Conservation (phyloP, 257 asterid genomes). For the Datura wrightii region DNA sequence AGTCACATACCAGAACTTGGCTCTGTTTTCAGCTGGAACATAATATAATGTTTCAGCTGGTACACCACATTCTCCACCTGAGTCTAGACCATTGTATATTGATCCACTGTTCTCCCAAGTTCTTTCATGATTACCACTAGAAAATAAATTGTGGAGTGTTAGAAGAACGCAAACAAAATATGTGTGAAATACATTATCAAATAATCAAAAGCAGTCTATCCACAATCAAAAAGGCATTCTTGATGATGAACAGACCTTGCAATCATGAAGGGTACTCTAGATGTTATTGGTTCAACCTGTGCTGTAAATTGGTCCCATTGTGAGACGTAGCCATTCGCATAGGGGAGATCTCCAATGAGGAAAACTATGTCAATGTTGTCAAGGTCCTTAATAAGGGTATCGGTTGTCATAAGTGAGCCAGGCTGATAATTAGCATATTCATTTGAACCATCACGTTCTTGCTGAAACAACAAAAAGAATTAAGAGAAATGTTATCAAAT, state of each 20-base stretch:
- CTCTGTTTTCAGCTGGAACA: slow-evolving; percentile 56
- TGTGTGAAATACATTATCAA: no score
- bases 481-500: background rate
- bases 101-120: slow-evolving; percentile 53
- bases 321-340: slow-evolving; percentile 67
- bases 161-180: background rate
- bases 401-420: slow-evolving; percentile 81
- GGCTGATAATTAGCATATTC: slow-evolving; percentile 84
- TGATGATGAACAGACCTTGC: slow-evolving; percentile 58
- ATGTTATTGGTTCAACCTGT: slow-evolving; percentile 78
- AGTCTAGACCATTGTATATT: slow-evolving; percentile 44
- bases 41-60: slow-evolving; percentile 53
- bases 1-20: slow-evolving; percentile 52
- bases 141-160: background rate
- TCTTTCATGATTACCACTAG: slow-evolving; percentile 60
- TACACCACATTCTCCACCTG: slow-evolving; percentile 63
- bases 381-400: slow-evolving; percentile 67
- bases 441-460: slow-evolving; percentile 89
- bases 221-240: background rate
- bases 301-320: slow-evolving; percentile 96
- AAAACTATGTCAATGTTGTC: slow-evolving; percentile 56
- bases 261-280: slow-evolving; percentile 77
- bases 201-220: no score
- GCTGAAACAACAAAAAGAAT: slow-evolving; percentile 51
- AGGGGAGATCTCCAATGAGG: slow-evolving; percentile 65